Base-by-base conservation (phyloP, 257 asterid genomes). In the Cynanchum wilfordii region DNA sequence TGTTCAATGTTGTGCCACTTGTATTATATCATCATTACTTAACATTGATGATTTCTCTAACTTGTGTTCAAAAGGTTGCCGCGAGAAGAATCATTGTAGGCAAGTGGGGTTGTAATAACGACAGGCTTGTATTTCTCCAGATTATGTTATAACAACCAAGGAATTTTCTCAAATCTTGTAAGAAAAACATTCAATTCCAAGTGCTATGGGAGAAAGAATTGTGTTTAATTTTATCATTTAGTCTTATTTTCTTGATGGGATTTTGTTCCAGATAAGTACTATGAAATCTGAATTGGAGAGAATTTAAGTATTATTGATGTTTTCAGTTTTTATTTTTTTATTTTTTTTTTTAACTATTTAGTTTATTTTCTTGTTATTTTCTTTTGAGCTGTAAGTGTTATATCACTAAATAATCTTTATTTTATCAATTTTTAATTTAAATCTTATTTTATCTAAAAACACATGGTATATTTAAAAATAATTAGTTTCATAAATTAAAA, bases 31-130 rank as follows among this genome's bases (percentile, higher is more conserved):
- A 13, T 40, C 33, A 38, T 15, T 50, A 36, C 25, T 33, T 29
- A 45, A 5, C n/a, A 38, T n/a, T 52, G 36, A 66, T 59, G 12
- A 20, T 72, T 73, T 16, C 71, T 33, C 9, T 62, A 69, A 64
- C 36, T 54, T 65, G 42, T 56, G 40, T 82, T 78, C 54, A 56
- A 64, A 36, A 93, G 98, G 95, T 94, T 73, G 80, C 96, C 7
- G 86, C 85, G 54, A 83, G 90, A 76, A 84, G 98, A 72, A 87
- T 91, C 66, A 85, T 87, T 78, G 86, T 90, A 29, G 98, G 97
- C 73, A 94, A 94, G 80, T 94, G 97, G 97, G 96, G 93, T 73
- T 79, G 95, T 82, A 94, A 91, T 83, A 91, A 82, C 40, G 98
- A 74, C 98, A 94, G 82, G 89, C 98, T 42, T 94, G 97, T 49